A percentile compares a stretch with the other conserved stretches of the same genome.
Evolutionary conservation across 495 filamentous ascomycete genomes (phyloP).

Genomic region (Podospora conica): DNA sequence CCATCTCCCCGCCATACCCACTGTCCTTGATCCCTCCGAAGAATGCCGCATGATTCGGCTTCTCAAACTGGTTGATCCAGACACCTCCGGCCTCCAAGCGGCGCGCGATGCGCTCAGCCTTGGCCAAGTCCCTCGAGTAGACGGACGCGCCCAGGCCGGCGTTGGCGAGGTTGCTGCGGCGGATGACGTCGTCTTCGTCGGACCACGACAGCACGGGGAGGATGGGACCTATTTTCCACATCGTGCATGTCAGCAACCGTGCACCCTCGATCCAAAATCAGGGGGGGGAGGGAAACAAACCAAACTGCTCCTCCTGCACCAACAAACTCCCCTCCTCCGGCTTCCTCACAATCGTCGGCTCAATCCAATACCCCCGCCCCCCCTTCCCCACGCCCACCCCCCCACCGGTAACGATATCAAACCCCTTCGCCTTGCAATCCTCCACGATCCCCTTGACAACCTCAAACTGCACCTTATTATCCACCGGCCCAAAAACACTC

Average conservation of each 20-base stretch:
- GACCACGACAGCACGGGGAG: constrained; percentile 51
- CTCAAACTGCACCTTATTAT: constrained; percentile 55
- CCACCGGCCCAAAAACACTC: constrained; percentile 49
- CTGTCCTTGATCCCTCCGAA: constrained; percentile 62
- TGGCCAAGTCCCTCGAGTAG: constrained; percentile 47
- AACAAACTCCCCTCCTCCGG: constrained; percentile 39
- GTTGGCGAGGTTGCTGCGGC: constrained; percentile 49
- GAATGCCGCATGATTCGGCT: constrained; percentile 46
- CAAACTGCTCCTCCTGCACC: constrained; percentile 47
- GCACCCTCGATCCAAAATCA: not conserved
- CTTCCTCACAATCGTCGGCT: constrained; percentile 45
- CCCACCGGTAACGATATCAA: constrained; percentile 38
- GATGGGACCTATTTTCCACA: constrained; percentile 41
- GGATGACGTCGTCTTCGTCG: constrained; percentile 53
- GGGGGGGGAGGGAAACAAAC: constrained; percentile 18
- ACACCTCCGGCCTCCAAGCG: constrained; percentile 50
- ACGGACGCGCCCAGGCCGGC: constrained; percentile 53
- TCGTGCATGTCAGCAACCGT: not conserved
- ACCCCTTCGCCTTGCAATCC: constrained; percentile 39
- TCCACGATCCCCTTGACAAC: constrained; percentile 44
- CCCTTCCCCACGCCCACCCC: constrained; percentile 18
- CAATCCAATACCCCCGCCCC: constrained; percentile 41
- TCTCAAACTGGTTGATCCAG: constrained; percentile 52
- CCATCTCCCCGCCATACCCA: constrained; percentile 61
- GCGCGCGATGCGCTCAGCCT: constrained; percentile 45